These are phyloP conservation scores for Cladorrhinum samala DNA, from an alignment of 495 filamentous ascomycete species.

Conservation along the genomic window DNA sequence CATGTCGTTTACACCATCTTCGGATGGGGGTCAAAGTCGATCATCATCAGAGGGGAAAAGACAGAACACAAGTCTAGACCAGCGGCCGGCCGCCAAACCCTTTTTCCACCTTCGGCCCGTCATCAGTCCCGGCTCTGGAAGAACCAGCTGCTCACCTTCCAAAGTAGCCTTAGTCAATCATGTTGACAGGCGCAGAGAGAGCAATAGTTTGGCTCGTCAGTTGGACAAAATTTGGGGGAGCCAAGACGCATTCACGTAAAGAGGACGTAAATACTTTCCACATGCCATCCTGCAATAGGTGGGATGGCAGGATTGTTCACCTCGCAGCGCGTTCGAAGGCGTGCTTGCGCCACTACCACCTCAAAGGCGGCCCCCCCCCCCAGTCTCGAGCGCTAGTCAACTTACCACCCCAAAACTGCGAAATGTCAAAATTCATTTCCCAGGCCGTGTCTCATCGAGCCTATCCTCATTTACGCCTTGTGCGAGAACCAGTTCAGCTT, in stretches of 20 bases:
- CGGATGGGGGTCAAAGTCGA: background rate
- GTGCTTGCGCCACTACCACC: slow-evolving; percentile 20
- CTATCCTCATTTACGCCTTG: background rate
- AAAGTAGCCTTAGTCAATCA: background rate
- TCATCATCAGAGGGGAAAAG: slow-evolving; percentile 10
- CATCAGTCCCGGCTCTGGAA: background rate
- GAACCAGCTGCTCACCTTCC: background rate
- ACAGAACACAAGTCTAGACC: background rate
- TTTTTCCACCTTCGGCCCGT: slow-evolving; percentile 10
- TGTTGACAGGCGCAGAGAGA: slow-evolving; percentile 6
- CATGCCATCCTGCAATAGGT: slow-evolving; percentile 1
- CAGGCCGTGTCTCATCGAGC: background rate
- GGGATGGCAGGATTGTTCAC: slow-evolving; percentile 3
- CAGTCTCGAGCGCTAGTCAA: slow-evolving; percentile 10
- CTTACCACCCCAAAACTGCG: background rate
- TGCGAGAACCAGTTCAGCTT: background rate
- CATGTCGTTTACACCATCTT: slow-evolving; percentile 8
- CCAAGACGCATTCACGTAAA: slow-evolving; percentile 21
- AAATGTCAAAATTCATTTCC: background rate
- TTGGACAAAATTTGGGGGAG: slow-evolving; percentile 18
- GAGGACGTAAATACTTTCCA: slow-evolving; percentile 13
- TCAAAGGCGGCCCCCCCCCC: background rate
- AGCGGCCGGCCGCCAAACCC: too few relatives aligned
- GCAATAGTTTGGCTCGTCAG: slow-evolving; percentile 1
- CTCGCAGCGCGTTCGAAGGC: slow-evolving; percentile 20